A percentile compares a stretch with the other conserved stretches of the same genome.
phyloP scores from a whole-genome alignment of 2,329 filamentous ascomycete genomes.

The Arachnomyces sp. region DNA sequence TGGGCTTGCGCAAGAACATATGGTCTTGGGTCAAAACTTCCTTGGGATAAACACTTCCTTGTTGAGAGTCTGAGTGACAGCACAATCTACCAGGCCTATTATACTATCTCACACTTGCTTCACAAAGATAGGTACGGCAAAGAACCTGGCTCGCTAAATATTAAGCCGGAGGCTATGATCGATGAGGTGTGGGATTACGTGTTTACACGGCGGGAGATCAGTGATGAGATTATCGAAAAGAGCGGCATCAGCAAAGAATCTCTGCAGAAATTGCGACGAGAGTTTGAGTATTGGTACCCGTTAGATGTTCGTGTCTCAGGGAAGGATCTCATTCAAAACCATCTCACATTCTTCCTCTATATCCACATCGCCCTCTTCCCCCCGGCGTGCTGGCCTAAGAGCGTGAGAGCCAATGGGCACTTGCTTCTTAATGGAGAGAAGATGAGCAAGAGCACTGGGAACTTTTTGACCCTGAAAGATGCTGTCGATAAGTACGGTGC shows the following conservation, averaged over 20 bases:
- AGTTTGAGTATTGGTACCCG: conserved; percentile 97
- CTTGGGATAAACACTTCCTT: conserved; percentile 85
- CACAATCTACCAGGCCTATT: conserved; percentile 71
- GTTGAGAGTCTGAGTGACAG: conserved; percentile 90
- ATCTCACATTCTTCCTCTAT: conserved; percentile 93
- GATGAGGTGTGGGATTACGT: conserved; percentile 97
- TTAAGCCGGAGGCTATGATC: conserved; percentile 78
- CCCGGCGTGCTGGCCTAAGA: conserved; percentile 78
- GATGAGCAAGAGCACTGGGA: conserved; percentile 97
- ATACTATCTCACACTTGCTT: conserved; percentile 55
- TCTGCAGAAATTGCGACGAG: conserved; percentile 73
- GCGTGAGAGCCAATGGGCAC: conserved; percentile 85
- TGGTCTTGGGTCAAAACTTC: conserved; percentile 86
- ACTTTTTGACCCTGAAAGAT: conserved; percentile 87
- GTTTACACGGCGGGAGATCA: conserved; percentile 67
- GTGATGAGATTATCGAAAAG: conserved; percentile 55
- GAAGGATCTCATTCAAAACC: conserved; percentile 89
- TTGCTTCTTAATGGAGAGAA: conserved; percentile 93
- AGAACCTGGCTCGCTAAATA: conserved; percentile 58
- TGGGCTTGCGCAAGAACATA: conserved; percentile 93
- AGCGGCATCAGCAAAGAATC: conserved; percentile 67
- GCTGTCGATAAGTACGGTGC: conserved; percentile 88
- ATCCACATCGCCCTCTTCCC: conserved; percentile 86
- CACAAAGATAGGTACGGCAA: conserved; percentile 83
- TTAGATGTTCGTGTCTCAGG: conserved; percentile 81